Evolutionary conservation across 345 rosid species (phyloP), one percentile per base, ranked within the genome.

Genomic region (Orychophragmus violaceus): DNA sequence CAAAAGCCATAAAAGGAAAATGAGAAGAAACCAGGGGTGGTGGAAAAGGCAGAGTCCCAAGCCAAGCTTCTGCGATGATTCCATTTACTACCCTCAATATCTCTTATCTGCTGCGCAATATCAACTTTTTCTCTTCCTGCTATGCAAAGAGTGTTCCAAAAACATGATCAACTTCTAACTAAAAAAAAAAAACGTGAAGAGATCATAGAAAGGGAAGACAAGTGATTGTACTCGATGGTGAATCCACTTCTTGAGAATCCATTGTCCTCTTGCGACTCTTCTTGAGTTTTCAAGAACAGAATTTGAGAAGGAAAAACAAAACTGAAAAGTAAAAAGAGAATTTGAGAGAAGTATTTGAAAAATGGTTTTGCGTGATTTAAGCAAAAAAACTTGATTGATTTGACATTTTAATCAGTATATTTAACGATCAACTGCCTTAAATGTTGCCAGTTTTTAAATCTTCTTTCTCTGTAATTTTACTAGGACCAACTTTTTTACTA

Each of bases 1-100:
- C 9, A 27, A 13, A 35, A 46, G 4, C 1, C 4, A 6, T 4
- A 51, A n/a, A 24, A 49, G 41, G 16, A 10, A 14, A 32, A 1
- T 19, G 50, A 50, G 41, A 32, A 27, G 35, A 57, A 45, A 14
- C 89, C 91, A 57, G 90, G 85, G 63, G 78, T 83, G 0, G 87
- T 80, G 78, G 80, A 84, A 50, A 88, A 88, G 8, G 88, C 88
- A 46, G 71, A 79, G 67, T 86, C 84, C 96, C 96, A 88, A 3
- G 90, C 92, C 61, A 88, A 74, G 80, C 96, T 86, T 71, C 75
- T 68, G 66, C 96, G 85, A 57, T 70, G 69, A 49, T 78, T 76
- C 54, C 45, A 64, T 46, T 48, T 32, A 11, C 45, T 48, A n/a
- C n/a, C n/a, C 18, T 56, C 50, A 63, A 25, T 19, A 7, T 18